Conservation (phyloP, 345 rosid species). For the Eucalyptus lansdowneana region DNA sequence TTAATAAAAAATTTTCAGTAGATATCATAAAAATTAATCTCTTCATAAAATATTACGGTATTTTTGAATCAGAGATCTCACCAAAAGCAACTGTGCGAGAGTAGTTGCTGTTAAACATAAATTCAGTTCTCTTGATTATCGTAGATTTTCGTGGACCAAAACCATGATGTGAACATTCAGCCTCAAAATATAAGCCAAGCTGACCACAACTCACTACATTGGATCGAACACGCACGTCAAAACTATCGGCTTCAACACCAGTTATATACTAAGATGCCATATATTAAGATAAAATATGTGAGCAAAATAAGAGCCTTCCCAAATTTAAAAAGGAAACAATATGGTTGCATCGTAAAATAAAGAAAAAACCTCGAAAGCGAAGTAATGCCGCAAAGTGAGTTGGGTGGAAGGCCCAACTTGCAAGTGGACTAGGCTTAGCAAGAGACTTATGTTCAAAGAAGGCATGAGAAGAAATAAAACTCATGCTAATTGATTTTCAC, state of each 20-base stretch:
- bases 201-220: too few species aligned
- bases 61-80: too few species aligned
- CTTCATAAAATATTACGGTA: neutral
- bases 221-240: fast-evolving
- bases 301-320: too few species aligned
- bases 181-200: too few species aligned
- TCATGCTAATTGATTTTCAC: too few species aligned
- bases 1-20: too few species aligned
- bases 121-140: neutral
- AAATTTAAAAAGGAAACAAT: too few species aligned
- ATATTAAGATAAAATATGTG: fast-evolving
- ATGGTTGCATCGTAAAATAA: too few species aligned
- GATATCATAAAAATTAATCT: neutral
- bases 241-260: fast-evolving
- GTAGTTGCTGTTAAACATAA: neutral
- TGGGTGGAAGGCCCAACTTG: too few species aligned
- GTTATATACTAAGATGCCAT: too few species aligned
- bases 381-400: fast-evolving
- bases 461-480: too few species aligned
- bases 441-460: too few species aligned
- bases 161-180: fast-evolving
- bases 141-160: fast-evolving
- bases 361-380: fast-evolving
- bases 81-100: neutral
- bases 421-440: fast-evolving